phyloP scores from a whole-genome alignment of 2,329 filamentous ascomycete genomes.

The Ophiostoma fasciatum region DNA sequence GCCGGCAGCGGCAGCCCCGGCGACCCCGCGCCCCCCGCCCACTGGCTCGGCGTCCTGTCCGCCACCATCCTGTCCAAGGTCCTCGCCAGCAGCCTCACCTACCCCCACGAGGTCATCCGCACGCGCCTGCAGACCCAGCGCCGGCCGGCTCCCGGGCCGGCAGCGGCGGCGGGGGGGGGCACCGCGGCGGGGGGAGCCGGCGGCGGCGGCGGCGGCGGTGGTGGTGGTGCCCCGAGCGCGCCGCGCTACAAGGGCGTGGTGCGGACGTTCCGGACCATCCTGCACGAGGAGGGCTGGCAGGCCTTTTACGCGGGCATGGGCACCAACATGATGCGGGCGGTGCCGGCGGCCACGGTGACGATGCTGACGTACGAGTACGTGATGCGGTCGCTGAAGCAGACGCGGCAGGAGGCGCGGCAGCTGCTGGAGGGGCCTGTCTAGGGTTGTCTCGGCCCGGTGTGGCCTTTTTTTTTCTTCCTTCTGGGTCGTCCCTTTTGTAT shows the following conservation, averaged over 20 bases:
- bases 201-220: constrained; percentile 16
- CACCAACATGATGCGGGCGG: constrained; percentile 90
- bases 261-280: constrained; percentile 69
- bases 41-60: constrained; percentile 71
- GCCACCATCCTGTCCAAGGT: constrained; percentile 92
- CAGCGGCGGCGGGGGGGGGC: background rate
- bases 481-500: too few species aligned
- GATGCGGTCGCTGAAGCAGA: constrained; percentile 36
- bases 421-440: too few species aligned
- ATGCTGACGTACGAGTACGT: constrained; percentile 91
- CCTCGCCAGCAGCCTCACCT: constrained; percentile 85
- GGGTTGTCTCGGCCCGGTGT: too few species aligned
- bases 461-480: too few species aligned
- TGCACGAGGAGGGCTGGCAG: constrained; percentile 84
- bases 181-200: too few species aligned
- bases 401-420: constrained; percentile 26
- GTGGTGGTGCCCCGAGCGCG: constrained; percentile 16
- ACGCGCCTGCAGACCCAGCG: constrained; percentile 91
- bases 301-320: constrained; percentile 97
- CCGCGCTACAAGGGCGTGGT: constrained; percentile 64
- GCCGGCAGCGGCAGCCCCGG: constrained; percentile 34
- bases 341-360: constrained; percentile 90
- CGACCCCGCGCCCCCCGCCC: constrained; percentile 43
- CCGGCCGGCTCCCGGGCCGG: constrained; percentile 30
- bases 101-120: constrained; percentile 91